phyloP scores from a whole-genome alignment of 257 asterid species.

The Solanum habrochaites region DNA sequence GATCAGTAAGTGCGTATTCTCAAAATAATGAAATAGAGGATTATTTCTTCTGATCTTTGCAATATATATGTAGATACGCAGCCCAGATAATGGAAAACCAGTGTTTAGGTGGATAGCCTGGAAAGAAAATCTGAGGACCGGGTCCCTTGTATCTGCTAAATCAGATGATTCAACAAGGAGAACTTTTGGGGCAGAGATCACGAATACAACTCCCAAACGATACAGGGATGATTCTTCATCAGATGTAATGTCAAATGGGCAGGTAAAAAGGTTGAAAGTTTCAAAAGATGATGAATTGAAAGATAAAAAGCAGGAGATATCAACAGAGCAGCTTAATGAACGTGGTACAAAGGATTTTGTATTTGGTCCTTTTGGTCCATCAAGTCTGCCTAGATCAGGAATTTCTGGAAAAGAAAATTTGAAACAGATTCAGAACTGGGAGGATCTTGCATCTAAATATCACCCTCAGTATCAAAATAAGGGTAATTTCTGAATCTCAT shows the following conservation, averaged over 20 bases:
- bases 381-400: slow-evolving; percentile 8
- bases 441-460: slow-evolving; percentile 22
- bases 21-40: neutral
- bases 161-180: slow-evolving; percentile 30
- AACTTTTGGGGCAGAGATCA: slow-evolving; percentile 52
- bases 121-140: slow-evolving; percentile 9
- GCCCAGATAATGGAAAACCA: slow-evolving; percentile 51
- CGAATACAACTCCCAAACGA: slow-evolving; percentile 29
- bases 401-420: slow-evolving; percentile 13
- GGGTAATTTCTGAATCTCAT: slow-evolving; percentile 25
- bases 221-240: slow-evolving; percentile 19
- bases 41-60: neutral
- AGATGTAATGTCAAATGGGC: slow-evolving; percentile 12
- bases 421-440: slow-evolving; percentile 19
- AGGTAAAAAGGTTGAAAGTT: slow-evolving; percentile 6
- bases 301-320: neutral
- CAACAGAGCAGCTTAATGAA: slow-evolving; percentile 20
- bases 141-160: slow-evolving; percentile 12
- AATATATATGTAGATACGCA: slow-evolving; percentile 25
- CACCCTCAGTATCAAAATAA: slow-evolving; percentile 44
- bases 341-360: slow-evolving; percentile 30
- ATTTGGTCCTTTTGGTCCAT: slow-evolving; percentile 58
- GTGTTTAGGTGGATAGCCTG: slow-evolving; percentile 56
- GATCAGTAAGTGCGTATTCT: neutral
- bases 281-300: neutral